Evolutionary conservation across 495 filamentous ascomycete genomes (phyloP).

Genomic region (Sordaria brevicollis): DNA sequence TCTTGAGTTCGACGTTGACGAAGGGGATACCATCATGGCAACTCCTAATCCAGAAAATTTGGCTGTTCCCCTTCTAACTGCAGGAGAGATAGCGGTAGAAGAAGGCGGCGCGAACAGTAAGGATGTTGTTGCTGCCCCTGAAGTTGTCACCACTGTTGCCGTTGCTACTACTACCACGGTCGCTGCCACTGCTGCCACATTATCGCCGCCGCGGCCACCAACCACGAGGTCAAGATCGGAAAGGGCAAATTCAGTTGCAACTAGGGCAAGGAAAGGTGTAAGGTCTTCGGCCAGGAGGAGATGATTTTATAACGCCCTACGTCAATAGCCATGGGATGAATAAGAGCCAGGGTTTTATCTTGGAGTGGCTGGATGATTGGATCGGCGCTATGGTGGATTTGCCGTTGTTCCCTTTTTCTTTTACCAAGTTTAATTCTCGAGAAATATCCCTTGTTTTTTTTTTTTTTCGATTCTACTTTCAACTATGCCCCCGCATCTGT

Average conservation of each 20-base stretch:
- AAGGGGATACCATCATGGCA: slow-evolving; percentile 29
- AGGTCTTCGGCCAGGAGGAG: slow-evolving; percentile 13
- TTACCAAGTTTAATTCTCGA: background rate
- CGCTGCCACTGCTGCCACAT: background rate
- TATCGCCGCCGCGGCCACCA: background rate
- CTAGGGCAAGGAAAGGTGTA: slow-evolving; percentile 19
- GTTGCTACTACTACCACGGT: no score
- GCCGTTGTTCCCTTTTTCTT: background rate
- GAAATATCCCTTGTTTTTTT: background rate
- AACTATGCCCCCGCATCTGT: background rate
- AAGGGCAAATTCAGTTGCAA: slow-evolving; percentile 17
- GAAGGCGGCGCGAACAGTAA: background rate
- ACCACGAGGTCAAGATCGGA: slow-evolving; percentile 16
- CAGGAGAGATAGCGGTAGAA: slow-evolving; percentile 7
- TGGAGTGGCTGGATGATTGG: no score
- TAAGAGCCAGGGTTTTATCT: background rate
- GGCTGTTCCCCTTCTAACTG: slow-evolving; percentile 3
- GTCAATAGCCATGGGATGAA: no score
- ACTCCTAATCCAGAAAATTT: slow-evolving; percentile 24
- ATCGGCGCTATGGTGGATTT: no score
- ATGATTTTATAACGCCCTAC: slow-evolving; percentile 6
- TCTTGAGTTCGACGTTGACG: slow-evolving; percentile 35
- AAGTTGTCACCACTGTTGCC: background rate
- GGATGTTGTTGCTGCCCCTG: background rate
- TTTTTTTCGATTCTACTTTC: background rate